Evolutionary conservation across 768 basidiomycete genomes (phyloP), one percentile per base, ranked within the genome.

Genomic region (Tylopilus sp.): DNA sequence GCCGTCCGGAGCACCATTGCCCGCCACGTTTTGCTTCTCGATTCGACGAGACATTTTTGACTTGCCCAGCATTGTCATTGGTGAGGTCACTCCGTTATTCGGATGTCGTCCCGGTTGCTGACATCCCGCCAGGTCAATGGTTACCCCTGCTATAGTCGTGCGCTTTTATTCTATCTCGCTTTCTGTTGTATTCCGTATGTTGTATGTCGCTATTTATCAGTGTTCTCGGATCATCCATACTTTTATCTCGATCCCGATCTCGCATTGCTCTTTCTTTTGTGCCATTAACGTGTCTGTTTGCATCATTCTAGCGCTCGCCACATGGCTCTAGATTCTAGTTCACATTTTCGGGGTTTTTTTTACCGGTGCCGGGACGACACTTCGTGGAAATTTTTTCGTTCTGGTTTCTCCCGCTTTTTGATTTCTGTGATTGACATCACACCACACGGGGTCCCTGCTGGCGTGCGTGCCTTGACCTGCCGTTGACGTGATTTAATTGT

Each of bases 21-120:
- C 91, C 40, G 86, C 93, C 44, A 90, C 95, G 20, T 95, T 95
- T 71, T 97, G 95, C 68, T 97, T 97, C 68, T 93, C 92, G 48
- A 93, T 99, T 66, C 81, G 93, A 60, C 75, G 95, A 57, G 95
- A 98, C 65, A 75, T 95, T 22, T 94, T 94, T 59, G 91, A 93
- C 73, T 72, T 94, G 44, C 91, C 91, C 10, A 91, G 88, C 67
- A 79, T 92, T 53, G 88, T 94, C 44, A 91, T 94, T 55, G 91
- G 91, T 88, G 57, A 40, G 83, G 5, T 12, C 8, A 3, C 6
- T 6, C 11, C 31, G 33, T 13, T 3, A 8, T 18, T 20, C 10
- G 38, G 18, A 39, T 11, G 38, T 39, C 20, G 38, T 20, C 2
- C 36, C 18, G 11, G 38, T 20, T 39, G 38, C 40, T 56, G 51